Evolutionary conservation across 768 basidiomycete species (phyloP).

Genomic region (Mycena floridula): DNA sequence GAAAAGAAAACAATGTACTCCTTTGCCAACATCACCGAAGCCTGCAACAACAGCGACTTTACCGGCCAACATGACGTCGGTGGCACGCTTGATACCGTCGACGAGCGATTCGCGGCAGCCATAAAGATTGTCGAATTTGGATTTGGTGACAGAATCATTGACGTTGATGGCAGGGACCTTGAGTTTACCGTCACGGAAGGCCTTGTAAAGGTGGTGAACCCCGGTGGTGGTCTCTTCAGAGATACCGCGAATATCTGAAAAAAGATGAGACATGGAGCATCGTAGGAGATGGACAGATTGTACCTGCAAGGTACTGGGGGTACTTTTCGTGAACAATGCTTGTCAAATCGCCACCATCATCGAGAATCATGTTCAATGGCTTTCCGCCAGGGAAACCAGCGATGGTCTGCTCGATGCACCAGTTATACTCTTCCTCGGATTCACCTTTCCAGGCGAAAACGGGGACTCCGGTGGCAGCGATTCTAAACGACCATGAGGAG

Average conservation of each 20-base stretch:
- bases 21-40: constrained; percentile 98
- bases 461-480: constrained; percentile 96
- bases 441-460: constrained; percentile 99
- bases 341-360: constrained; percentile 98
- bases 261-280: constrained; percentile 2
- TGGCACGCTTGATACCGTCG: constrained; percentile 99
- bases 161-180: constrained; percentile 99
- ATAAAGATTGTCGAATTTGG: constrained; percentile 98
- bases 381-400: constrained; percentile 80
- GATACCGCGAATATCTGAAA: constrained; percentile 78
- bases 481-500: constrained; percentile 37
- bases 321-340: constrained; percentile 93
- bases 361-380: constrained; percentile 96
- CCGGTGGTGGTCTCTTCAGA: constrained; percentile 99
- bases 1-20: constrained; percentile 53
- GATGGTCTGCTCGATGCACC: constrained; percentile 97
- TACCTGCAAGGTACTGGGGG: constrained; percentile 81
- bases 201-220: constrained; percentile 99
- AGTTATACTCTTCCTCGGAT: constrained; percentile 96
- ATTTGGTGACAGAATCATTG: constrained; percentile 99
- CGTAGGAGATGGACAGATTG: constrained; percentile 6
- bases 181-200: constrained; percentile 91
- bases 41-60: constrained; percentile 99
- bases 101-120: constrained; percentile 99
- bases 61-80: constrained; percentile 99